Evolutionary conservation across 345 rosid species (phyloP).

Genomic region (Mangifera indica): DNA sequence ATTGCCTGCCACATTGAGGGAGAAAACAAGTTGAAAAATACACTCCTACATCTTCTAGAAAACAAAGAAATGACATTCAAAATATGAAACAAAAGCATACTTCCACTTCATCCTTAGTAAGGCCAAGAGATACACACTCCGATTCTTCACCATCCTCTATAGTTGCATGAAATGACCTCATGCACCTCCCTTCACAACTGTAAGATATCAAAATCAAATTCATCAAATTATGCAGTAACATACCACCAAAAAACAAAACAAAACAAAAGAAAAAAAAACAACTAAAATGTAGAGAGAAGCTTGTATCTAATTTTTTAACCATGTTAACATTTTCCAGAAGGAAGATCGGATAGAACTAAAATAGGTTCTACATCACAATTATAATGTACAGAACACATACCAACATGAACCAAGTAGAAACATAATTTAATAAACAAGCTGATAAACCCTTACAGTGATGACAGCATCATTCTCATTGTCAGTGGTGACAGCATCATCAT

Average conservation of each 20-base stretch:
- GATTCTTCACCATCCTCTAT: slow-evolving; percentile 59
- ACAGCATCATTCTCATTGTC: no score
- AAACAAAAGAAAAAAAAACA: no score
- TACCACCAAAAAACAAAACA: neutral
- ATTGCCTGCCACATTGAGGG: slow-evolving; percentile 49
- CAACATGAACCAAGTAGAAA: neutral
- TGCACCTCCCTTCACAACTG: slow-evolving; percentile 89
- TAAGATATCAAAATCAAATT: slow-evolving; percentile 25
- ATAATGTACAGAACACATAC: neutral
- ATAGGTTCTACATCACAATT: neutral
- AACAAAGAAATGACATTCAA: slow-evolving; percentile 11
- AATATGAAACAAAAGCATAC: slow-evolving; percentile 40
- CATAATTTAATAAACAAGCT: neutral
- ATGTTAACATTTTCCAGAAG: neutral
- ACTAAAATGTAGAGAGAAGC: no score
- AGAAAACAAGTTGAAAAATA: slow-evolving; percentile 20
- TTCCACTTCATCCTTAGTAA: slow-evolving; percentile 54
- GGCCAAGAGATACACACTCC: slow-evolving; percentile 59
- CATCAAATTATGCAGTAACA: slow-evolving; percentile 14
- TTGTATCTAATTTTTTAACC: neutral
- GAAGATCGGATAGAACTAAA: neutral
- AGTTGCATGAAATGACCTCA: slow-evolving; percentile 91
- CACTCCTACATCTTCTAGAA: slow-evolving; percentile 2
- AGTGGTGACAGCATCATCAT: neutral
- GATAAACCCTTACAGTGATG: neutral